Conservation (phyloP, 495 filamentous ascomycete species). For the Penicillium egyptiacum region DNA sequence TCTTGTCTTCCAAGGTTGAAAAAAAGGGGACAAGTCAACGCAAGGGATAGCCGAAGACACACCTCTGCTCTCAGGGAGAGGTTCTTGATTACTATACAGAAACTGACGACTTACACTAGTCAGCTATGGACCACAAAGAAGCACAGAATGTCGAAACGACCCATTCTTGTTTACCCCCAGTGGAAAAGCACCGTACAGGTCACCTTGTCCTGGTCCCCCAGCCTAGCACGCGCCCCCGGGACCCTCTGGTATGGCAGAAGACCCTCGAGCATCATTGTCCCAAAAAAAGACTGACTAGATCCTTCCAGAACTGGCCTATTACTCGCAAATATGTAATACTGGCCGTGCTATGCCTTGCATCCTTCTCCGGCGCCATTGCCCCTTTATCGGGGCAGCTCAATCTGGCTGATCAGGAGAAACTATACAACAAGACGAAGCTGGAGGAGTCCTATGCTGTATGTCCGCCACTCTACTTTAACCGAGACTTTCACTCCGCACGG, state of each 20-base stretch:
- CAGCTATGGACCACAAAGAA: conserved; percentile 4
- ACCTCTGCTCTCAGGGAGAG: neutral
- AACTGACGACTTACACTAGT: too few species aligned
- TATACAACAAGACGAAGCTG: conserved; percentile 31
- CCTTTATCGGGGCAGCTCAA: conserved; percentile 38
- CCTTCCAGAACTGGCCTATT: conserved; percentile 42
- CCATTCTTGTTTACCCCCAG: conserved; percentile 28
- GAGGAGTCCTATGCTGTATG: conserved; percentile 31
- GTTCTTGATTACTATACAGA: neutral
- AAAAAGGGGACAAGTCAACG: neutral
- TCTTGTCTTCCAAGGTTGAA: neutral
- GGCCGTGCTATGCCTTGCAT: conserved; percentile 32
- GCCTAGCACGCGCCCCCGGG: conserved; percentile 46
- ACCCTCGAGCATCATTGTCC: neutral
- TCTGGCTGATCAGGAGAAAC: conserved; percentile 29
- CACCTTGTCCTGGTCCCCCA: conserved; percentile 48
- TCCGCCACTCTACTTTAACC: neutral
- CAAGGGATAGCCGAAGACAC: neutral
- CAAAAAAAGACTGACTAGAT: neutral
- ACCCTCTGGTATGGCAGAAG: conserved; percentile 40
- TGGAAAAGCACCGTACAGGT: conserved; percentile 7
- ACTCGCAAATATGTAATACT: conserved; percentile 45
- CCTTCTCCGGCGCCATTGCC: conserved; percentile 33
- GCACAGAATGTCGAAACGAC: conserved; percentile 1
- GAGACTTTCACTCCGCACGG: neutral